Conservation (phyloP, 1,284 basidiomycete species). For the Laetiporus sulphureus region DNA sequence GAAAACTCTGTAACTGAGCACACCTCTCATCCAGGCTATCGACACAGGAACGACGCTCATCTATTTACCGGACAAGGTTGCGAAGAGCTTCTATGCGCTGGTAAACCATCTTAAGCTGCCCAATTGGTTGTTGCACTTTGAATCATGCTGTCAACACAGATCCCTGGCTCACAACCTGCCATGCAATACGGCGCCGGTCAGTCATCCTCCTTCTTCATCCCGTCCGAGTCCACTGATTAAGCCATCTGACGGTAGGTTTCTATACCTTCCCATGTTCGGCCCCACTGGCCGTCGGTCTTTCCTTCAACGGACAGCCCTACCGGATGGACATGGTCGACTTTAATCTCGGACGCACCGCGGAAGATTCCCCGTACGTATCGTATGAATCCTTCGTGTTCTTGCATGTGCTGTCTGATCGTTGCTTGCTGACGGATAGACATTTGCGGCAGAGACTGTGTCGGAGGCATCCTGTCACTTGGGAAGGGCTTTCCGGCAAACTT, state of each 20-base stretch:
- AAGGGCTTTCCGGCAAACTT: conserved; percentile 40
- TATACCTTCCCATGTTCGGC: conserved; percentile 45
- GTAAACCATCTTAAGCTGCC: conserved; percentile 19
- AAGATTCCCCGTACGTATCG: conserved; percentile 27
- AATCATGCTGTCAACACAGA: too few relatives aligned
- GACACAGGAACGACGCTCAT: conserved; percentile 59
- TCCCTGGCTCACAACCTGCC: conserved; percentile 39
- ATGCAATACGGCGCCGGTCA: conserved; percentile 36
- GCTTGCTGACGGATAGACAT: not conserved
- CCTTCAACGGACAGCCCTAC: conserved; percentile 48
- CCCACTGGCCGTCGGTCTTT: conserved; percentile 34
- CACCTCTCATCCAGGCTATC: conserved; percentile 36
- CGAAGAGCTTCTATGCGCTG: conserved; percentile 34
- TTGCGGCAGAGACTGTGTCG: conserved; percentile 47
- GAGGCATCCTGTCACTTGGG: conserved; percentile 55
- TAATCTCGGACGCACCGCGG: conserved; percentile 47
- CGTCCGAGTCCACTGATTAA: not conserved
- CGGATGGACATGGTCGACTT: conserved; percentile 53
- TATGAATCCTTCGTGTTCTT: too few relatives aligned
- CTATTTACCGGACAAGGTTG: conserved; percentile 39
- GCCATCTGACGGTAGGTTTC: conserved; percentile 29
- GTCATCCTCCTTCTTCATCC: not conserved
- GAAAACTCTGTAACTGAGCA: too few relatives aligned
- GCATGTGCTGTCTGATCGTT: not conserved
- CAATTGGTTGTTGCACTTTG: too few relatives aligned